Base-by-base conservation (phyloP, 352 stramenopile genomes). In the Globisporangium irregulare region DNA sequence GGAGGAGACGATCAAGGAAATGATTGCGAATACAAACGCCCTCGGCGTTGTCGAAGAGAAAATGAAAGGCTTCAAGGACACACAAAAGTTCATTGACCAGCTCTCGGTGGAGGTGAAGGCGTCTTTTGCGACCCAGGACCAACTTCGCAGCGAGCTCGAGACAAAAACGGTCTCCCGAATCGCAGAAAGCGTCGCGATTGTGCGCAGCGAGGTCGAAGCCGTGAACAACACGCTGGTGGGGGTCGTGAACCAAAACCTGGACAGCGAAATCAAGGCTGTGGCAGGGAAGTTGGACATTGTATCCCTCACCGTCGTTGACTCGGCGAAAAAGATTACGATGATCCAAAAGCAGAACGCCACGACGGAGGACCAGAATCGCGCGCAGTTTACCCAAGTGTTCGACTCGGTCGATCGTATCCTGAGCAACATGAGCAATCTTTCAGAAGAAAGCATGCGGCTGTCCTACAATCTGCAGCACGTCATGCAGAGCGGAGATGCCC, bases 371-470 rank as follows among this genome's bases (percentile, higher is more conserved):
- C 77, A 90, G 48, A 87, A 75, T 48, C 79, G 78, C 20, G 72
- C 74, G 51, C 82, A 92, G 66, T 89, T 91, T 51, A 74, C 76
- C 2, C 82, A 91, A 56, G 73, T 74, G 0, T 90, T 91, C 43
- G 82, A 91, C 61, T 89, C 84, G 34, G 75, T 91, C 7, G 84
- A 91, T 27, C 79, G 81, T 0, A 81, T 91, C 8, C 66, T 86
- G 48, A 65, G 78, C 18, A 92, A 76, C 61, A 82, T 91, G 73
- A 92, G 84, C 66, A 83, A 64, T 0, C 59, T 92, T 22, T 92
- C 84, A 0, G 84, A 92, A 66, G 84, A 92, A 53, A 92, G 82
- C 32, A 89, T 92, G 50, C 79, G 82, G 15, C 55, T 89, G 2
- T 82, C 82, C 22, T 91, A 86, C 75, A 87, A 80, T n/a, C 61